Evolutionary conservation across 2,329 filamentous ascomycete genomes (phyloP), one percentile per base, ranked within the genome.

Genomic region (Paracamarosporium sp.): DNA sequence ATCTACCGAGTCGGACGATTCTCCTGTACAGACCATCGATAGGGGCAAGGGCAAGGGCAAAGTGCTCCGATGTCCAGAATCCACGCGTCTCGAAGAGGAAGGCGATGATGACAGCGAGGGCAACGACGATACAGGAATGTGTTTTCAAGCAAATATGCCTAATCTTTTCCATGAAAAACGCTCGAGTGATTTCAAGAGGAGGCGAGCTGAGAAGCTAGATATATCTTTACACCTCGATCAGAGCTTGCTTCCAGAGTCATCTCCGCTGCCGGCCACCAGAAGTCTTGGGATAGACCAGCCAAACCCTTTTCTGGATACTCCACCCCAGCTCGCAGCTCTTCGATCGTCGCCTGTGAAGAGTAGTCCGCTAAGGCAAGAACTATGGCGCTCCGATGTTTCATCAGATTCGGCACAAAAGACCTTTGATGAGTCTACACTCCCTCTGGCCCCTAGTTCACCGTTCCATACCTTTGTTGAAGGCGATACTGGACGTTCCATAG

Each of bases 91-190:
- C 7, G 53, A 62, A 6, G 61, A 66, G 12, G 62, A 67, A 13
- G 61, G 66, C 7, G 64, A 66, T 17, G 56, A 59, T 11, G 53
- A 50, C 7, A 72, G 71, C 44, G 73, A 74, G 22, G 62, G 55
- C 11, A 74, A 69, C 44, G 74, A 76, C 31, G 69, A 76, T 48
- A 76, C 71, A 20, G 75, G 75, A 24, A 67, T 76, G 61, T 78
- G 76, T 54, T 78, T 76, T 60, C 69, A 74, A 27, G 64, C 67
- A 2, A 71, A 73, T 22, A 59, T 71, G 53, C 71, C 73, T 13
- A 63, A 56, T 38, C 54, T 69, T 9, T 72, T 66, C 52, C 64
- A 68, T 9, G 67, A 66, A 17, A 66, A 67, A 44, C 65, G 60
- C 9, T 63, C 62, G 9, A 33, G 50, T 1, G 65, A 74, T n/a